These are phyloP conservation scores for Cornus florida DNA, from an alignment of 148 eudicot genomes.

Conservation along the genomic window DNA sequence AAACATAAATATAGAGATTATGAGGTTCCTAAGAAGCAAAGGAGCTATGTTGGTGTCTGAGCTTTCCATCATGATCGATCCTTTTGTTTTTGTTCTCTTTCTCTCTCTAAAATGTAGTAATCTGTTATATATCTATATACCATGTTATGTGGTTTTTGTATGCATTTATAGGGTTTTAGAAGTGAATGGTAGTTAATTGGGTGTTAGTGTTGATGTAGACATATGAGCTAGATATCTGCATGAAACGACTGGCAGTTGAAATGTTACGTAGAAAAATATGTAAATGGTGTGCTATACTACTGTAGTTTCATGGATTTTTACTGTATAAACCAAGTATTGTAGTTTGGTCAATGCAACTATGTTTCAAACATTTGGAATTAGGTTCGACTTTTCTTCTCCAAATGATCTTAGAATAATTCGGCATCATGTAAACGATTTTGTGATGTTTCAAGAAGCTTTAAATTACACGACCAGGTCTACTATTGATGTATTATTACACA, in stretches of 20 bases:
- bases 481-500: too few species aligned
- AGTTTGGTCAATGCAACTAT: too few species aligned
- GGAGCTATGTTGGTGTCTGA: constrained; percentile 30
- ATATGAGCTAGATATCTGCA: neutral
- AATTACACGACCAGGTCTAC: too few species aligned
- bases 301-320: too few species aligned
- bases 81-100: neutral
- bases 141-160: neutral
- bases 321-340: too few species aligned
- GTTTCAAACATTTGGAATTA: too few species aligned
- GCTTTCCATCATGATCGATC: constrained; percentile 21
- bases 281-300: too few species aligned
- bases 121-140: neutral
- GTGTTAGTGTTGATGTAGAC: neutral
- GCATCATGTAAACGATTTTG: neutral
- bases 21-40: constrained; percentile 37
- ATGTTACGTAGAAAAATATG: too few species aligned
- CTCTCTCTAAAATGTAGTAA: neutral
- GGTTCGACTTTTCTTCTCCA: too few species aligned
- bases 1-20: constrained; percentile 30
- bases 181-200: too few species aligned
- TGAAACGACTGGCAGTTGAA: too few species aligned
- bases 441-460: neutral
- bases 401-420: too few species aligned
- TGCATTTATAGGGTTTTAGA: neutral